Evolutionary conservation across 2,329 filamentous ascomycete genomes (phyloP).

Genomic region (Chrysosporium keratinophilum): DNA sequence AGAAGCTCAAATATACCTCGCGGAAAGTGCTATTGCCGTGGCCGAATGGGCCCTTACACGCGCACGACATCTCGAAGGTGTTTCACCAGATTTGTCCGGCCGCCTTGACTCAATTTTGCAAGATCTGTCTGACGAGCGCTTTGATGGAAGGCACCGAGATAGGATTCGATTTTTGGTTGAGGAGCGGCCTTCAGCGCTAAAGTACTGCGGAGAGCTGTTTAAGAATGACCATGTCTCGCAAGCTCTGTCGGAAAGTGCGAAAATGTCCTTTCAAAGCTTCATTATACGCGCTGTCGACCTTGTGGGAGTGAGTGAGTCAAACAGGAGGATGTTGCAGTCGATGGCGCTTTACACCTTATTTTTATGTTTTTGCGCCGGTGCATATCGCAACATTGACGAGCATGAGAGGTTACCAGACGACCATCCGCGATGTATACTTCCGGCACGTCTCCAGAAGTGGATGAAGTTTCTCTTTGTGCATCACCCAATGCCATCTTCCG

Average conservation of each 20-base stretch:
- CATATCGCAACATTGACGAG: constrained; percentile 16
- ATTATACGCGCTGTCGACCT: constrained; percentile 20
- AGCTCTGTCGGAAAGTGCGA: constrained; percentile 24
- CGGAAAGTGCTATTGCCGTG: constrained; percentile 32
- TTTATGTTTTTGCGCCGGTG: constrained; percentile 26
- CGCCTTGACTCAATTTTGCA: constrained; percentile 25
- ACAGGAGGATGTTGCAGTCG: constrained; percentile 14
- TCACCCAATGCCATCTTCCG: constrained; percentile 25
- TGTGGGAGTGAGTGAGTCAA: constrained; percentile 9
- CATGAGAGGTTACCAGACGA: constrained; percentile 1
- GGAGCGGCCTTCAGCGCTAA: constrained; percentile 26
- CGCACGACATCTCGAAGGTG: constrained; percentile 24
- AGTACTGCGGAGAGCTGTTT: constrained; percentile 31
- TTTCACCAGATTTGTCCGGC: constrained; percentile 21
- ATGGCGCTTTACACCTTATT: constrained; percentile 27
- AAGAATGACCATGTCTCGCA: constrained; percentile 23
- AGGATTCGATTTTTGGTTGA: constrained; percentile 23
- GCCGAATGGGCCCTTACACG: constrained; percentile 32
- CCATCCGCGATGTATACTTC: constrained; percentile 18
- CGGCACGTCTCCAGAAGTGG: constrained; percentile 30
- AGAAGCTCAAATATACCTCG: constrained; percentile 32
- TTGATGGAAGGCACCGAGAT: constrained; percentile 19
- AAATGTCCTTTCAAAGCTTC: constrained; percentile 19
- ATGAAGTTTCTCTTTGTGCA: constrained; percentile 27
- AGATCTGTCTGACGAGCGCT: constrained; percentile 24